Conservation (phyloP, 2,329 filamentous ascomycete species). For the Mollisiaceae sp. region DNA sequence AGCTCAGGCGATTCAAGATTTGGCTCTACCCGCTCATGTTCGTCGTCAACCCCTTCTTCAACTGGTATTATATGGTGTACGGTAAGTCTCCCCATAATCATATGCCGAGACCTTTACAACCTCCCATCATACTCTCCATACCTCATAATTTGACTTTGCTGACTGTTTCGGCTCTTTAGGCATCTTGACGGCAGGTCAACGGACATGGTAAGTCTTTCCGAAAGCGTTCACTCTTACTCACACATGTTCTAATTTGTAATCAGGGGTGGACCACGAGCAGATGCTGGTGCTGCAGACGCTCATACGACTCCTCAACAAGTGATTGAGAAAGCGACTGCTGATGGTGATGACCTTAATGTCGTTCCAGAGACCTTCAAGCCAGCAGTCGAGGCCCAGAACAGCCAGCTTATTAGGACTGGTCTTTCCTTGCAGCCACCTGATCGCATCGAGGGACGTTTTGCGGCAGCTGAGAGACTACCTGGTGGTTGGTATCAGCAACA, state of each 20-base stretch:
- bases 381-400: constrained; percentile 57
- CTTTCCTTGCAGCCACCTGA: constrained; percentile 74
- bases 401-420: constrained; percentile 52
- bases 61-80: constrained; percentile 87
- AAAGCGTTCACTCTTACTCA: background rate
- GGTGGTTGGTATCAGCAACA: constrained; percentile 72
- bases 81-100: constrained; percentile 35
- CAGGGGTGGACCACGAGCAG: constrained; percentile 84
- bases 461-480: constrained; percentile 69
- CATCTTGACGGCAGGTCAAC: constrained; percentile 75
- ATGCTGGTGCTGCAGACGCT: constrained; percentile 80
- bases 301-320: constrained; percentile 80
- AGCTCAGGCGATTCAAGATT: constrained; percentile 87
- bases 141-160: background rate
- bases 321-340: constrained; percentile 78
- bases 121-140: too few species aligned
- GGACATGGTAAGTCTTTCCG: constrained; percentile 67
- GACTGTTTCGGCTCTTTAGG: background rate
- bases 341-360: constrained; percentile 88
- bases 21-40: constrained; percentile 98
- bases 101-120: too few species aligned
- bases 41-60: constrained; percentile 92
- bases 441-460: constrained; percentile 78
- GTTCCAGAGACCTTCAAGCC: constrained; percentile 83
- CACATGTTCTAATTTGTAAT: background rate